These are phyloP conservation scores for Rhodotorula sphaerocarpa DNA, from an alignment of 768 basidiomycete species.

Conservation along the genomic window DNA sequence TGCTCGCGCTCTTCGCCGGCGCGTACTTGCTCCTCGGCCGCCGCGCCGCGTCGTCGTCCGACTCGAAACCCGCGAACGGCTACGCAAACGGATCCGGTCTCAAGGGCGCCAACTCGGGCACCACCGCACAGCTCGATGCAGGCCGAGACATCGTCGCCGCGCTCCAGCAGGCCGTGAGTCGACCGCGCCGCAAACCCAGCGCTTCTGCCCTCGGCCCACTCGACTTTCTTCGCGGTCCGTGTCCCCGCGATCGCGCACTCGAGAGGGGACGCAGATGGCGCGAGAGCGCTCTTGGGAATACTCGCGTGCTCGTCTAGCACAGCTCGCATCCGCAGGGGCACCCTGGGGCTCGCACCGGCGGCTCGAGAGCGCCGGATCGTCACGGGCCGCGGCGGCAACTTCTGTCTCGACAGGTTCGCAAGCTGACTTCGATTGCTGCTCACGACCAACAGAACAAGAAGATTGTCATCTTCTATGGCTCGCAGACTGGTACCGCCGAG, in stretches of 20 bases:
- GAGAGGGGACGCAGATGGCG: too few species aligned
- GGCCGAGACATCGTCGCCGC: slow-evolving; percentile 30
- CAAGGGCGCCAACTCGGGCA: not conserved
- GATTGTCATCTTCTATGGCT: slow-evolving; percentile 93
- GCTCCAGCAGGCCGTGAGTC: slow-evolving; percentile 25
- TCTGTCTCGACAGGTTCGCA: too few species aligned
- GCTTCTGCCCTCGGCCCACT: not conserved
- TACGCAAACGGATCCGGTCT: slow-evolving; percentile 1
- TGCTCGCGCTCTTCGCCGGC: slow-evolving; percentile 1
- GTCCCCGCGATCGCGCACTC: not conserved
- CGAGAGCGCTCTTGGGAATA: too few species aligned
- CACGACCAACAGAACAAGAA: slow-evolving; percentile 70
- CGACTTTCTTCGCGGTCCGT: not conserved
- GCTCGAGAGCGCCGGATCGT: too few species aligned
- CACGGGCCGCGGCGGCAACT: too few species aligned
- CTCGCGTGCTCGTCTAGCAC: too few species aligned
- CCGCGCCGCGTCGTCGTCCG: not conserved
- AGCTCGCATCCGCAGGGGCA: too few species aligned
- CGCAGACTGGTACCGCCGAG: slow-evolving; percentile 96
- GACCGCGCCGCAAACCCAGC: not conserved
- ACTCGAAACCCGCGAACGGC: not conserved
- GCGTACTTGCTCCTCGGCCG: slow-evolving; percentile 11
- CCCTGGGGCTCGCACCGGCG: too few species aligned
- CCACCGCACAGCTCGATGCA: slow-evolving; percentile 3
- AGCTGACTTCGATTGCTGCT: too few species aligned